Percentiles rank a stretch among this genome's conserved stretches.
Evolutionary conservation across 108 stramenopile species (phyloP).

Genomic region (Bacterosira constricta): DNA sequence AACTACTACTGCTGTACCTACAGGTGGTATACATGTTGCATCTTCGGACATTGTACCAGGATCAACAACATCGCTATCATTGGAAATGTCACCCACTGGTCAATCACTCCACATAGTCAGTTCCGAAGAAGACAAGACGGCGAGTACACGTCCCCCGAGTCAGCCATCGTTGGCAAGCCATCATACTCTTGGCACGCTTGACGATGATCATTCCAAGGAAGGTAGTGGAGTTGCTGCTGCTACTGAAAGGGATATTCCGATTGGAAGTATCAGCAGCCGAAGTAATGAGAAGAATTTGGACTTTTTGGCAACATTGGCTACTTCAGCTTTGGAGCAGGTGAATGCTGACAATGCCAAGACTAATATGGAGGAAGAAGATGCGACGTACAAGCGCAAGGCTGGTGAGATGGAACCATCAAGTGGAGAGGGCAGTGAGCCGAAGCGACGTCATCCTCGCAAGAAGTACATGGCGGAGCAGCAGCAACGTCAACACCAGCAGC

Average conservation of each 20-base stretch:
- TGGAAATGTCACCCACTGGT: slow-evolving; percentile 7
- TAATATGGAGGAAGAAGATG: too few relatives aligned
- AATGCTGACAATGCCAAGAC: slow-evolving; percentile 9
- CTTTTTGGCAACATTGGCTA: slow-evolving; percentile 43
- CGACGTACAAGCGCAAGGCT: not conserved
- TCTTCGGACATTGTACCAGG: too few relatives aligned
- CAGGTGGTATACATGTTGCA: too few relatives aligned
- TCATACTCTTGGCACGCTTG: not conserved
- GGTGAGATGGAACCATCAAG: not conserved
- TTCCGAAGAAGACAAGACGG: slow-evolving; percentile 3
- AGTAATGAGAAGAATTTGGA: slow-evolving; percentile 25
- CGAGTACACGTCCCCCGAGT: not conserved
- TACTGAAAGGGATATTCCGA: too few relatives aligned
- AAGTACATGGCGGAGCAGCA: slow-evolving; percentile 1
- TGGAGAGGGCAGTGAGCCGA: not conserved
- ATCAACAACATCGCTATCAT: not conserved
- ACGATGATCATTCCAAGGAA: not conserved
- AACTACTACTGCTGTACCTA: too few relatives aligned
- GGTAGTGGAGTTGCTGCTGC: too few relatives aligned
- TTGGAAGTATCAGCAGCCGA: too few relatives aligned
- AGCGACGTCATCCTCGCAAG: slow-evolving; percentile 2
- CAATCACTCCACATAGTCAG: slow-evolving; percentile 2
- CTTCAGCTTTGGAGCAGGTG: slow-evolving; percentile 37
- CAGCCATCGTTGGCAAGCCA: slow-evolving; percentile 1
- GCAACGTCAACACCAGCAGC: not conserved